These are phyloP conservation scores for Aspergillus leporis DNA, from an alignment of 495 filamentous ascomycete species.

Conservation along the genomic window DNA sequence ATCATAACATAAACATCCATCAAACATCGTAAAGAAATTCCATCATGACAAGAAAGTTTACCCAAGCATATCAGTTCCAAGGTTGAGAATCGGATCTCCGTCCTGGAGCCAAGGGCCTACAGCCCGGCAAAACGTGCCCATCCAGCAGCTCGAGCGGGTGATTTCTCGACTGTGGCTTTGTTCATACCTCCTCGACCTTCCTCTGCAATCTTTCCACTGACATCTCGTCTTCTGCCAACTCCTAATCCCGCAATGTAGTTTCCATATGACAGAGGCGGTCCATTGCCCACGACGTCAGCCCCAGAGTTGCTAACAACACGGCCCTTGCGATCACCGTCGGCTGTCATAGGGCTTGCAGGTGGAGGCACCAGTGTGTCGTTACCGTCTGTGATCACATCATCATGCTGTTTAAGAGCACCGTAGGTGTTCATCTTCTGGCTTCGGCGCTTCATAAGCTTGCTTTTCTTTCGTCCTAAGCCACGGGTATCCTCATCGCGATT, in stretches of 20 bases:
- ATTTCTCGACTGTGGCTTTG: constrained; percentile 12
- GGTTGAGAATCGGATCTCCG: not conserved
- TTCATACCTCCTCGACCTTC: constrained; percentile 64
- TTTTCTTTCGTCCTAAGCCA: constrained; percentile 22
- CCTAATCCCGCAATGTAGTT: constrained; percentile 57
- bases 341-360: constrained; percentile 26
- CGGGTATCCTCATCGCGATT: constrained; percentile 3
- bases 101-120: constrained; percentile 16
- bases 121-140: constrained; percentile 51
- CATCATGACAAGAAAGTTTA: not conserved
- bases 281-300: constrained; percentile 39
- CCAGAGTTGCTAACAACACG: constrained; percentile 56
- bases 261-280: constrained; percentile 50
- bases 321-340: constrained; percentile 45
- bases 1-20: constrained; percentile 4
- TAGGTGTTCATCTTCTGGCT: constrained; percentile 37
- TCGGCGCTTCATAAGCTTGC: constrained; percentile 36
- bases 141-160: constrained; percentile 38
- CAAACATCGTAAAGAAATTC: not conserved
- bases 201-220: constrained; percentile 83
- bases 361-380: constrained; percentile 18
- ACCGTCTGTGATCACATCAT: constrained; percentile 29
- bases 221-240: constrained; percentile 59
- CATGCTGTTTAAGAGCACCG: constrained; percentile 39
- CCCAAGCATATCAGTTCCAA: not conserved